Evolutionary conservation across 805 yeast genomes (phyloP).

Genomic region (Wickerhamiella australiensis): DNA sequence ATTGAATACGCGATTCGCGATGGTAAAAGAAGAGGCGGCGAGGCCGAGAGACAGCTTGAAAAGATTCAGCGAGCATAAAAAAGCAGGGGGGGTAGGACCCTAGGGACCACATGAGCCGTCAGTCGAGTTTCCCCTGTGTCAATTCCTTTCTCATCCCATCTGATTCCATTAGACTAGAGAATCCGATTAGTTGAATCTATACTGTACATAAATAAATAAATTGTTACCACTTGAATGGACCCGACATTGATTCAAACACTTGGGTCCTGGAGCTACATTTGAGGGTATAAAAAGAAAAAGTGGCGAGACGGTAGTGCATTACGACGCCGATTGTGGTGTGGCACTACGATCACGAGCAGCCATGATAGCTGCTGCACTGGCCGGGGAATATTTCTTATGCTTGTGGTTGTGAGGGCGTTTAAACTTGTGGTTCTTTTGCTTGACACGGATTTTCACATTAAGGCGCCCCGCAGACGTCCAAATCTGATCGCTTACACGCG

Average conservation of each 20-base stretch:
- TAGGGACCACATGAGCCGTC: no score
- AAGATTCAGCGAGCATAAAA: background rate
- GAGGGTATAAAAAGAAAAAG: background rate
- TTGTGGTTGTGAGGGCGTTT: constrained; percentile 3
- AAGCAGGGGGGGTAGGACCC: background rate
- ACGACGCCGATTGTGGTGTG: constrained; percentile 1
- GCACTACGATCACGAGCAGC: constrained; percentile 9
- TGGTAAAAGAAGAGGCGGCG: constrained; percentile 63
- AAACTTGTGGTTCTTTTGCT: constrained; percentile 16
- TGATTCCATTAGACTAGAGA: no score
- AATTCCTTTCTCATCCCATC: no score
- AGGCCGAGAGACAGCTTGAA: constrained; percentile 52
- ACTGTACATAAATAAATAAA: background rate
- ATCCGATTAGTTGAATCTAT: background rate
- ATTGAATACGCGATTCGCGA: constrained; percentile 64
- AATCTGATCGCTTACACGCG: constrained; percentile 47
- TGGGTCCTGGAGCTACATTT: no score
- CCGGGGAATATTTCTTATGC: background rate
- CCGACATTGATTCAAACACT: no score
- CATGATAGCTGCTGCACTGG: constrained; percentile 8
- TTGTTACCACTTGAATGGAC: no score
- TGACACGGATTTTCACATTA: constrained; percentile 30
- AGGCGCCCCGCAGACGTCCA: constrained; percentile 63
- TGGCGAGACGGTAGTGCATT: background rate
- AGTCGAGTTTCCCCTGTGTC: no score